phyloP scores from a whole-genome alignment of 2,329 filamentous ascomycete genomes.

The Colletotrichum lentis region DNA sequence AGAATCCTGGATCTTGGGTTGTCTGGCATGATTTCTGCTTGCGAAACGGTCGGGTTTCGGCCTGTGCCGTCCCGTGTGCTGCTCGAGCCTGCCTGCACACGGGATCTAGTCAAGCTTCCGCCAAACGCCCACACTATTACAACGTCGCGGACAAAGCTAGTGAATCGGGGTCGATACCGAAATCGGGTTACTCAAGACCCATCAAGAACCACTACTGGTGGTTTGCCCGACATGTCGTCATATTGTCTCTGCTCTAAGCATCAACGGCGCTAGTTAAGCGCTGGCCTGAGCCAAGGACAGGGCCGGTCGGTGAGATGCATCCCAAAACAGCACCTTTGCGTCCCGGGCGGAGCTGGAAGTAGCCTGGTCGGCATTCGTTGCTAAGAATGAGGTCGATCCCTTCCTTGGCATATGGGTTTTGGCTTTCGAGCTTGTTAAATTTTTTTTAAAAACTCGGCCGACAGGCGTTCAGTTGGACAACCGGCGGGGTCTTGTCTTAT shows the following conservation, averaged over 20 bases:
- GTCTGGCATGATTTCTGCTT: not conserved
- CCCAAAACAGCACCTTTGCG: not conserved
- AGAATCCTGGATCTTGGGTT: too few relatives aligned
- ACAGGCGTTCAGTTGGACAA: not conserved
- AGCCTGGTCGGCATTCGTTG: not conserved
- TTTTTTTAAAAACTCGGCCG: too few relatives aligned
- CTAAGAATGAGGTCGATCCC: not conserved
- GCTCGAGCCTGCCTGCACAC: not conserved
- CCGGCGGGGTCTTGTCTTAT: not conserved
- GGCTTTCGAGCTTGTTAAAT: not conserved
- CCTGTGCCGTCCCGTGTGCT: conserved; percentile 1
- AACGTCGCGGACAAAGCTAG: not conserved
- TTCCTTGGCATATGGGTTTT: not conserved
- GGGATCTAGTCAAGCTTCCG: conserved; percentile 1
- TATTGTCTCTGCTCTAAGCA: not conserved
- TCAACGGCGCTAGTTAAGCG: not conserved
- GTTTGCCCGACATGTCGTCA: not conserved
- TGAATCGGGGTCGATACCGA: too few relatives aligned
- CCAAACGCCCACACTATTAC: not conserved
- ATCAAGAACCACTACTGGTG: not conserved
- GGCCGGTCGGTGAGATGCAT: not conserved
- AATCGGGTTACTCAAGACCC: too few relatives aligned
- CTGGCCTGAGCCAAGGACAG: not conserved
- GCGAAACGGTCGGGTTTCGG: not conserved
- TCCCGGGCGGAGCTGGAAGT: not conserved